Base-by-base conservation (phyloP, 305 asterid genomes). In the Withania somnifera region DNA sequence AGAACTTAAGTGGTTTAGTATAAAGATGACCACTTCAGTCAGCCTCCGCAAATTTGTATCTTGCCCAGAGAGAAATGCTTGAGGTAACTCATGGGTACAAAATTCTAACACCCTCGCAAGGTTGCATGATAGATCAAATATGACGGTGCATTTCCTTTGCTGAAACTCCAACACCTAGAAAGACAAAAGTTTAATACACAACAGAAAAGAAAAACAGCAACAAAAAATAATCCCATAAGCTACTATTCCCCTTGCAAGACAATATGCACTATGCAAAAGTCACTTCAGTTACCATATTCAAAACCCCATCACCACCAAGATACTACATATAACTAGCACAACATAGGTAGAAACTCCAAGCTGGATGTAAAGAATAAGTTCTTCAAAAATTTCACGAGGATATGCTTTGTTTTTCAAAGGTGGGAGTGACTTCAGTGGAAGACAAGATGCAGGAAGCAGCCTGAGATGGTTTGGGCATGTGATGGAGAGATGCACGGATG, bases 91-190 rank as follows among this genome's bases (percentile, higher is more conserved):
- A 63, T 86, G 89, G 52, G 98, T 93, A 80, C 97, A 94, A 82
- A 95, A 95, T 80, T 95, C 99, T 81, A 95, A 82, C 26, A 95
- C 92, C 86, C 98, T 93, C 34, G 97, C 98, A 78, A 94, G 97
- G 86, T 94, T 95, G 91, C 98, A 94, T 51, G 97, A 94, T 58
- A 93, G 97, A 77, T 95, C 99, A 86, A 94, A 95, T 90, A 94
- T 93, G 47, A 93, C 91, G 75, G 96, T 91, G 87, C 98, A 93
- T 86, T 94, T 95, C 89, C 95, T 91, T 78, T 92, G 98, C 85
- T 94, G 98, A 87, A 92, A 89, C 83, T 95, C 98, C 93, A 93
- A 82, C 82, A 88, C 90, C 99, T 95, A 88, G 68, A 87, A 85
- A 71, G 79, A 82, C 67, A 57, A 68, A 45, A 78, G 77, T 73